Base-by-base conservation (phyloP, 306 rosid genomes). In the Trifolium fragiferum region DNA sequence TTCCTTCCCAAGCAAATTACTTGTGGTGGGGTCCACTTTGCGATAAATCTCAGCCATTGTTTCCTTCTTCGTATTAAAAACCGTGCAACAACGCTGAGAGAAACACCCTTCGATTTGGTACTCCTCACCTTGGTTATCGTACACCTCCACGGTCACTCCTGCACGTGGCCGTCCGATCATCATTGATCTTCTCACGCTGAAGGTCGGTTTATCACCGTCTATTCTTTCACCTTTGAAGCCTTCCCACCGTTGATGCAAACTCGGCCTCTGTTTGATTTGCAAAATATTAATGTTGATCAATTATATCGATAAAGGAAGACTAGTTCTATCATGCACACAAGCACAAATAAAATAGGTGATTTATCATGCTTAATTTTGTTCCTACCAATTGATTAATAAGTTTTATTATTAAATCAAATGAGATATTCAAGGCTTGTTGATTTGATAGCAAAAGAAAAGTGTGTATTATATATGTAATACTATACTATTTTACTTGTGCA, bases 211-310 rank as follows among this genome's bases (percentile, higher is more conserved):
- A 70, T 88, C 92, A 7, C 96, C 93, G 61, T 94, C 93, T 38
- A 23, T 40, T 80, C 93, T 87, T 81, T 94, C 99, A 38, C 99
- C 97, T 18, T 49, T 30, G 33, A 66, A 92, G 0, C 99, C 99
- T 54, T 94, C 99, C 99, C 99, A 94, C 78, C 99, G 85, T 33
- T 91, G 92, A 83, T 91, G 98, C 59, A 91, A 57, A 80, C 98
- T 94, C 44, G 98, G 96, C 76, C 90, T 81, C 98, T 94, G 91
- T 10, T 72, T 33, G 91, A 10, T 68, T 33, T 6, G 11, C 12
- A 58, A 41, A 19, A 19, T 65, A 25, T 4, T 5, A 43, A n/a
- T n/a, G n/a, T n/a, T n/a, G 76, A 71, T 40, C 23, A 64, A 35
- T 60, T 73, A 69, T 41, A 49, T 27, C 3, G 5, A 21, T 3